Evolutionary conservation across 148 eudicot genomes (phyloP).

Genomic region (Pharnaceum exiguum): DNA sequence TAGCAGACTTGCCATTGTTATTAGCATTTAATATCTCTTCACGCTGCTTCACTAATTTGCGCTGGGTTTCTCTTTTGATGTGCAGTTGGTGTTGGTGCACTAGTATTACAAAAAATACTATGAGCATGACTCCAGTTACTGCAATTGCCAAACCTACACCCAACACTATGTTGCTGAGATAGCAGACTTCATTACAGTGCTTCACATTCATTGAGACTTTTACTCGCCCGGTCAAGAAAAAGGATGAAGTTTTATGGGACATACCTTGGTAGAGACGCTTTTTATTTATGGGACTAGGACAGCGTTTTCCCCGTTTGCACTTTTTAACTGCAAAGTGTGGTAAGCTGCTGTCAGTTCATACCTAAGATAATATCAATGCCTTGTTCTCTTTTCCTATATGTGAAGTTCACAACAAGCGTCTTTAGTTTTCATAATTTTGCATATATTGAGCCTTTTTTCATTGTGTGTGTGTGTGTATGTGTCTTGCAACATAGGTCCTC

Average conservation of each 20-base stretch:
- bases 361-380: background rate
- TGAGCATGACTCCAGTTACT: conserved; percentile 15
- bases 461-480: too few relatives aligned
- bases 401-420: background rate
- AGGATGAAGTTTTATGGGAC: background rate
- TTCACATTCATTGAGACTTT: too few relatives aligned
- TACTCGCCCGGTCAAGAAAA: too few relatives aligned
- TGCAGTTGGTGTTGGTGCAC: conserved; percentile 24
- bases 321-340: background rate
- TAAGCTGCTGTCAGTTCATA: background rate
- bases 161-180: background rate
- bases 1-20: conserved; percentile 47
- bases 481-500: too few relatives aligned
- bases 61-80: conserved; percentile 28
- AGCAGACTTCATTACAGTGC: too few relatives aligned
- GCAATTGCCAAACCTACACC: conserved; percentile 13
- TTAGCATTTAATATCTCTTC: conserved; percentile 48
- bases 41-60: conserved; percentile 34
- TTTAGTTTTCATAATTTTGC: background rate
- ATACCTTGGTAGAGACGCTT: conserved; percentile 12
- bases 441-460: too few relatives aligned
- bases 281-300: conserved; percentile 5
- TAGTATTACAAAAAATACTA: conserved; percentile 20
- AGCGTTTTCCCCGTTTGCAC: background rate
- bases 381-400: conserved; percentile 9